Conservation (phyloP, 2,329 filamentous ascomycete genomes). For the Penicillium sp. region DNA sequence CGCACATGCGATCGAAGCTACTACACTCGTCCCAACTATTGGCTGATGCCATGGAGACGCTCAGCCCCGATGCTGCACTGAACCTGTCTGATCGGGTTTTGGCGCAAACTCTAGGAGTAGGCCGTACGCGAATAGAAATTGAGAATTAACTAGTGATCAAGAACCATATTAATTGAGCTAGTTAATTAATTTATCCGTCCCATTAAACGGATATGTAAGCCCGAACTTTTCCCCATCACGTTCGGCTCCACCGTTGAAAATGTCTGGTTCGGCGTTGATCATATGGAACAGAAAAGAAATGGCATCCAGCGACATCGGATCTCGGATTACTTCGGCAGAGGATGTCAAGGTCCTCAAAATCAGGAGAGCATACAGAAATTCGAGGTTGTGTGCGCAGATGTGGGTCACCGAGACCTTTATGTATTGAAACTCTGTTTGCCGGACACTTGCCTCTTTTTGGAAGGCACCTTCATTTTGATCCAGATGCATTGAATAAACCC, state of each 20-base stretch:
- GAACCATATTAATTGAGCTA: neutral
- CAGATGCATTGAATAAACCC: no score
- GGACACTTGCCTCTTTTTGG: neutral
- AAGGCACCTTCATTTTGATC: neutral
- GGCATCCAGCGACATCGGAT: neutral
- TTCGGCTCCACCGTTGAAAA: neutral
- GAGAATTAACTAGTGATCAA: neutral
- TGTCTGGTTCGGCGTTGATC: neutral
- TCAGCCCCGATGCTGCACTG: neutral
- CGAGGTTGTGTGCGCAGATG: neutral
- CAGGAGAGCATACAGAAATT: neutral
- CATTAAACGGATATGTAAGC: neutral
- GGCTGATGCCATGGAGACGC: neutral
- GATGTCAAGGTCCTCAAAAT: neutral
- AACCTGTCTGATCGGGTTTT: neutral
- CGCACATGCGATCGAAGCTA: constrained; percentile 2
- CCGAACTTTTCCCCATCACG: neutral
- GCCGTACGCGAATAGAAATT: neutral
- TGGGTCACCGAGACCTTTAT: constrained; percentile 8
- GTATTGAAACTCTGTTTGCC: neutral
- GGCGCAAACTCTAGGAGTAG: neutral
- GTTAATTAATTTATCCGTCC: neutral
- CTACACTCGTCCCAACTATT: neutral
- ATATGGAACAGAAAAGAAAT: neutral
- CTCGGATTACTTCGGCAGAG: neutral